phyloP scores from a whole-genome alignment of 1,284 basidiomycete genomes.

The Rhodotorula glutinis region DNA sequence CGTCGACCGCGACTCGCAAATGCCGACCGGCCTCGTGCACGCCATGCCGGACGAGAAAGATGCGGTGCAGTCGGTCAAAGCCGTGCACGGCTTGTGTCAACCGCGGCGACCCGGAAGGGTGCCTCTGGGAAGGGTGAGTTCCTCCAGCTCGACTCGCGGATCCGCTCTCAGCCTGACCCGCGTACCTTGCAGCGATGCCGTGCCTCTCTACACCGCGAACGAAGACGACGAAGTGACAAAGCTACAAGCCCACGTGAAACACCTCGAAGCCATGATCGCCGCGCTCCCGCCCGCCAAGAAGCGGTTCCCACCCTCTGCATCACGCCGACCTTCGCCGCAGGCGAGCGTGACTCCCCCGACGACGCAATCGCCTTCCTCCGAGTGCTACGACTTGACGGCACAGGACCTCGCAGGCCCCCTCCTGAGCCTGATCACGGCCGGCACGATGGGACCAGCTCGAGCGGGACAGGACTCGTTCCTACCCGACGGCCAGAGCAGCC shows the following conservation, averaged over 20 bases:
- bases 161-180: too few species aligned
- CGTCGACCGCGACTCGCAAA: background rate
- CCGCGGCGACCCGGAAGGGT: constrained; percentile 8
- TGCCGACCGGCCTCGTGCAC: background rate
- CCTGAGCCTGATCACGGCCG: constrained; percentile 14
- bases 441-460: constrained; percentile 7
- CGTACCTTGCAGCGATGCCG: background rate
- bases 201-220: constrained; percentile 15
- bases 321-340: background rate
- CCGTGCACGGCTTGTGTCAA: constrained; percentile 34
- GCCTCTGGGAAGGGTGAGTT: constrained; percentile 23
- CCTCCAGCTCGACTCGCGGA: too few species aligned
- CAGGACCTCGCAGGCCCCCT: constrained; percentile 24
- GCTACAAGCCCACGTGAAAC: constrained; percentile 3
- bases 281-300: background rate
- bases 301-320: background rate
- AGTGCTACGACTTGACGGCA: constrained; percentile 17
- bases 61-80: constrained; percentile 27
- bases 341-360: too few species aligned
- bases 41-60: constrained; percentile 17
- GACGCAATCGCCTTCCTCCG: too few species aligned
- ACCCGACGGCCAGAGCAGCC: background rate
- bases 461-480: constrained; percentile 7
- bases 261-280: background rate
- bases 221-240: constrained; percentile 19